Evolutionary conservation across 1,284 basidiomycete genomes (phyloP).

Genomic region (Ganoderma boninense): DNA sequence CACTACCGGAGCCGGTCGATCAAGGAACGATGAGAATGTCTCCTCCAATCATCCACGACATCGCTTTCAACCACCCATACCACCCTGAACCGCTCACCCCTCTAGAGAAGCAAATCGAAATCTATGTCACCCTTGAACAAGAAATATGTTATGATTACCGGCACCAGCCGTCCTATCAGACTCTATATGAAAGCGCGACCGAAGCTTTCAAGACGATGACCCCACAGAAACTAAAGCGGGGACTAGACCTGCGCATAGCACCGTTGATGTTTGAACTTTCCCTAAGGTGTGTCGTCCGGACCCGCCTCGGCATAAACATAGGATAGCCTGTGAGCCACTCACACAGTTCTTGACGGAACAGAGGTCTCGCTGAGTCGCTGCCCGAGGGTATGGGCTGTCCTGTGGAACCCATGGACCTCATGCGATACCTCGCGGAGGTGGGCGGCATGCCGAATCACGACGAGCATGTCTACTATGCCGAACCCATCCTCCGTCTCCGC

Average conservation of each 20-base stretch:
- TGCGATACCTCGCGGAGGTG: neutral
- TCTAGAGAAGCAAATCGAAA: neutral
- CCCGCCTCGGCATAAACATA: neutral
- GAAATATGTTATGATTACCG: conserved; percentile 9
- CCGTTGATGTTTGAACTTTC: conserved; percentile 1
- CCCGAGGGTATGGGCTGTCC: neutral
- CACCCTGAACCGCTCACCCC: neutral
- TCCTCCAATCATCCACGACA: neutral
- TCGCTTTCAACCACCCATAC: neutral
- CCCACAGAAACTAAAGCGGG: neutral
- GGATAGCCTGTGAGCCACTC: neutral
- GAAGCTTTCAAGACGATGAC: neutral
- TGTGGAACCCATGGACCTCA: neutral
- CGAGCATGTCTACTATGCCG: neutral
- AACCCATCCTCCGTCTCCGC: neutral
- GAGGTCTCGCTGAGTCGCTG: neutral
- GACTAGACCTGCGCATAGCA: neutral
- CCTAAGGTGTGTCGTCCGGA: neutral
- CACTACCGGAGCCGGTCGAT: too few relatives aligned
- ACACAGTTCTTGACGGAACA: neutral
- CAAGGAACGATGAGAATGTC: neutral
- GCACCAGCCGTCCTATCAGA: neutral
- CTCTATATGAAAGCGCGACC: neutral
- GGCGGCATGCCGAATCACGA: neutral
- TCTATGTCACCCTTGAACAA: neutral